Evolutionary conservation across 2,329 filamentous ascomycete species (phyloP).

Genomic region (Alternaria panax): DNA sequence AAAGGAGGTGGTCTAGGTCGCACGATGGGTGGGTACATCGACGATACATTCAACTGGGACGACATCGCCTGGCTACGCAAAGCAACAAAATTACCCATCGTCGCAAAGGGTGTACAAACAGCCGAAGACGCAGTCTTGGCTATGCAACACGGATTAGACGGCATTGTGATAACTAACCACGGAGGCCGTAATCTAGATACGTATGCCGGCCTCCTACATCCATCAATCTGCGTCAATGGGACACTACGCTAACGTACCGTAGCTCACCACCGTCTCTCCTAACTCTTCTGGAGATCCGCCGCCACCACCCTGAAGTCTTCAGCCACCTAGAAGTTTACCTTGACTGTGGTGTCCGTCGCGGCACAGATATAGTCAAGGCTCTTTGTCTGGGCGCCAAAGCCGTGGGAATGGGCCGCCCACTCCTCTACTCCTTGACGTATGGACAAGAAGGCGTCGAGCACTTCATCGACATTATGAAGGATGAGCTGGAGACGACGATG

Average conservation of each 20-base stretch:
- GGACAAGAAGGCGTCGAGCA: slow-evolving; percentile 61
- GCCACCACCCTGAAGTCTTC: slow-evolving; percentile 67
- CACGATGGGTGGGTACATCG: slow-evolving; percentile 63
- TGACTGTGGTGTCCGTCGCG: slow-evolving; percentile 70
- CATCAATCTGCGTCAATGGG: neutral
- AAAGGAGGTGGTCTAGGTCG: slow-evolving; percentile 65
- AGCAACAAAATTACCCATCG: slow-evolving; percentile 44
- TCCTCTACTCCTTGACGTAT: slow-evolving; percentile 68
- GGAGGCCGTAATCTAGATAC: neutral
- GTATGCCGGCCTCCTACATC: neutral
- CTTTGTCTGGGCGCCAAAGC: slow-evolving; percentile 62
- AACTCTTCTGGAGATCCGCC: slow-evolving; percentile 68
- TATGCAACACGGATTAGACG: slow-evolving; percentile 14
- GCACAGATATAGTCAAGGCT: slow-evolving; percentile 65
- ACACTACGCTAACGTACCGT: neutral
- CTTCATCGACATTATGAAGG: slow-evolving; percentile 32
- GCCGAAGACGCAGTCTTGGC: neutral
- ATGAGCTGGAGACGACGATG: slow-evolving; percentile 56
- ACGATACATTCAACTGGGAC: slow-evolving; percentile 25
- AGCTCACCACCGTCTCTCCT: slow-evolving; percentile 55
- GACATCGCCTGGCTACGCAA: slow-evolving; percentile 53
- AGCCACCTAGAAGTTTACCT: slow-evolving; percentile 67
- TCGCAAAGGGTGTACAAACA: neutral
- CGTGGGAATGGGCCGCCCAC: slow-evolving; percentile 67
- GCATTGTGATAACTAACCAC: neutral